Conservation (phyloP, 2,329 filamentous ascomycete genomes). For the Fusarium odoratissimum region DNA sequence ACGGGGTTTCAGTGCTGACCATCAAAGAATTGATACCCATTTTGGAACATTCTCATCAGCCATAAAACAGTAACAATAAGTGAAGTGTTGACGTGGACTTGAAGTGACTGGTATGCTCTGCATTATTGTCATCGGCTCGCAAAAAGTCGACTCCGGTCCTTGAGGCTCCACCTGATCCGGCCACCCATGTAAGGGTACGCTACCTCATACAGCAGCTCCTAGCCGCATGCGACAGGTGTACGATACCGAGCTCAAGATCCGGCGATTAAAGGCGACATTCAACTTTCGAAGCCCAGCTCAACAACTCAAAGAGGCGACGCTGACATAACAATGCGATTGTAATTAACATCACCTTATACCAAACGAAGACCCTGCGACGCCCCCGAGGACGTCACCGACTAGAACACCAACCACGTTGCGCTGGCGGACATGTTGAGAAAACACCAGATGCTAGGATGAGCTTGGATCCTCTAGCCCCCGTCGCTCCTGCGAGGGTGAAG, state of each 20-base stretch:
- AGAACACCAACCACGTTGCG: conserved; percentile 32
- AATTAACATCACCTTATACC: neutral
- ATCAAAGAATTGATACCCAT: neutral
- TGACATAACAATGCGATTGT: conserved; percentile 32
- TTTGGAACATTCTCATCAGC: neutral
- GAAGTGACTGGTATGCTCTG: conserved; percentile 15
- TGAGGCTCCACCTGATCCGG: conserved; percentile 37
- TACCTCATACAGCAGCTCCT: conserved; percentile 42
- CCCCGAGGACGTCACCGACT: conserved; percentile 27
- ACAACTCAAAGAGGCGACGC: conserved; percentile 6
- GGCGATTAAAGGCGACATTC: conserved; percentile 16
- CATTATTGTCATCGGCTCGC: conserved; percentile 38
- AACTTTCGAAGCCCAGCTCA: conserved; percentile 12
- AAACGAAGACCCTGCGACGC: conserved; percentile 23
- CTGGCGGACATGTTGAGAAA: conserved; percentile 49
- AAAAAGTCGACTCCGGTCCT: conserved; percentile 46
- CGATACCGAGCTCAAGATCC: conserved; percentile 37
- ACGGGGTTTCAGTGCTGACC: neutral
- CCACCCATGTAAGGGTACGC: conserved; percentile 33
- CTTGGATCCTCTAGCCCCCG: conserved; percentile 88
- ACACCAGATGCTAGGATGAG: conserved; percentile 74
- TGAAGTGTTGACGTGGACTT: conserved; percentile 13
- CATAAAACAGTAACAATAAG: neutral
- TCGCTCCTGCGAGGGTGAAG: conserved; percentile 90
- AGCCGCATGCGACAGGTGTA: conserved; percentile 47